These are phyloP conservation scores for Mycena haematopus DNA, from an alignment of 768 basidiomycete species.

Conservation along the genomic window DNA sequence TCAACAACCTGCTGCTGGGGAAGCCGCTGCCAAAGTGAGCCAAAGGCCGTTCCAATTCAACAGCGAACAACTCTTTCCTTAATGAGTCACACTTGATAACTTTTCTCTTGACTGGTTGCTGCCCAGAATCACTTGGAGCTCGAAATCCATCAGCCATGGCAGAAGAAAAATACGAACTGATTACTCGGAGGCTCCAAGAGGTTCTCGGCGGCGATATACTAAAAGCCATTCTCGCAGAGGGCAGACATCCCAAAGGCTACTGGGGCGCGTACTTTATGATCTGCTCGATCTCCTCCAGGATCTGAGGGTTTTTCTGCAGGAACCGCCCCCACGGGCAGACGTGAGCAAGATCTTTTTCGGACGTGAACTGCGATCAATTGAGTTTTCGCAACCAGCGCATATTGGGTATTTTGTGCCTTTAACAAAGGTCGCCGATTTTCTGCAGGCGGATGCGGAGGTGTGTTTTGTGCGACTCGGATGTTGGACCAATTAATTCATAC, in stretches of 20 bases:
- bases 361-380: conserved; percentile 2
- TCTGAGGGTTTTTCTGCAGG: conserved; percentile 53
- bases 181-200: conserved; percentile 87
- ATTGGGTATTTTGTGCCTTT: conserved; percentile 97
- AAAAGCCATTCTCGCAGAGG: conserved; percentile 80
- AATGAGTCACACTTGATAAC: conserved; percentile 12
- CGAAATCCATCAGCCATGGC: conserved; percentile 29
- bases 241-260: conserved; percentile 82
- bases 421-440: conserved; percentile 95
- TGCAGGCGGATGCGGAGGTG: conserved; percentile 75
- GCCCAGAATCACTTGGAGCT: background rate
- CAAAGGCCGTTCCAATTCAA: background rate
- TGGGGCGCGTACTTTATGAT: conserved; percentile 70
- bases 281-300: conserved; percentile 17
- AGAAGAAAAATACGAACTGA: conserved; percentile 75
- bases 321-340: conserved; percentile 91
- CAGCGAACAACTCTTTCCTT: conserved; percentile 7
- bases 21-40: too few relatives aligned
- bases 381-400: conserved; percentile 67
- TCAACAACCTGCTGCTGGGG: too few relatives aligned
- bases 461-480: background rate
- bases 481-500: background rate
- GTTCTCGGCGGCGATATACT: conserved; percentile 86
- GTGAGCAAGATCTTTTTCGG: conserved; percentile 52
- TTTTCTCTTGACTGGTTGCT: background rate